These are phyloP conservation scores for Colletotrichum orchidophilum DNA, from an alignment of 2,329 filamentous ascomycete species.

Conservation along the genomic window DNA sequence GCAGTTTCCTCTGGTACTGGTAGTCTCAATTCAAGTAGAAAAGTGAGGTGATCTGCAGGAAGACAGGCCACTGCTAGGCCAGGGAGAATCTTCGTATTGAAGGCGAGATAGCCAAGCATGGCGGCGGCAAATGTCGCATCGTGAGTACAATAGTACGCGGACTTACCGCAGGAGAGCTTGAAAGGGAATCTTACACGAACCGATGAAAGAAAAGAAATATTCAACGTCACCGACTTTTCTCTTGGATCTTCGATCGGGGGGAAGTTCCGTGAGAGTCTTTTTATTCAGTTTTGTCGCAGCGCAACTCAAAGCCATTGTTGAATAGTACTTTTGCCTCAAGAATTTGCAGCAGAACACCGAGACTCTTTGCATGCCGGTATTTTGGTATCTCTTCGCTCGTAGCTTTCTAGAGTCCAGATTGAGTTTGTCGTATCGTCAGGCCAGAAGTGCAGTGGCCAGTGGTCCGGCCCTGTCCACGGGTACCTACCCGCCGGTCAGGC, in stretches of 20 bases:
- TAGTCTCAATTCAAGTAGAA: neutral
- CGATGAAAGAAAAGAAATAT: neutral
- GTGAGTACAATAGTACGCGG: neutral
- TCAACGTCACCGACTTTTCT: neutral
- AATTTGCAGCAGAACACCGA: neutral
- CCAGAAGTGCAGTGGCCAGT: conserved; percentile 21
- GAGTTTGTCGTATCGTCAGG: conserved; percentile 18
- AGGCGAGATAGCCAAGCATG: neutral
- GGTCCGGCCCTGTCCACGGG: conserved; percentile 14
- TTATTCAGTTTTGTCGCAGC: neutral
- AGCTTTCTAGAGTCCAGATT: neutral
- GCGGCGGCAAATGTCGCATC: neutral
- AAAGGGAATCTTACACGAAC: neutral
- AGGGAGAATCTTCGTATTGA: neutral
- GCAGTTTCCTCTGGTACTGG: neutral
- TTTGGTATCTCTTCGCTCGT: neutral
- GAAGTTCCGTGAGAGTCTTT: neutral
- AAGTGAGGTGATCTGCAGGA: neutral
- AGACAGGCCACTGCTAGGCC: neutral
- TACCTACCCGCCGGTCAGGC: conserved; percentile 23
- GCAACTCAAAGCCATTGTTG: neutral
- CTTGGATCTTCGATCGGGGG: neutral
- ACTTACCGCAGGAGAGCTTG: neutral
- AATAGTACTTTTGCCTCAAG: neutral
- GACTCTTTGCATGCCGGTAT: neutral